Base-by-base conservation (phyloP, 306 rosid species). In the Vachellia collinsii region DNA sequence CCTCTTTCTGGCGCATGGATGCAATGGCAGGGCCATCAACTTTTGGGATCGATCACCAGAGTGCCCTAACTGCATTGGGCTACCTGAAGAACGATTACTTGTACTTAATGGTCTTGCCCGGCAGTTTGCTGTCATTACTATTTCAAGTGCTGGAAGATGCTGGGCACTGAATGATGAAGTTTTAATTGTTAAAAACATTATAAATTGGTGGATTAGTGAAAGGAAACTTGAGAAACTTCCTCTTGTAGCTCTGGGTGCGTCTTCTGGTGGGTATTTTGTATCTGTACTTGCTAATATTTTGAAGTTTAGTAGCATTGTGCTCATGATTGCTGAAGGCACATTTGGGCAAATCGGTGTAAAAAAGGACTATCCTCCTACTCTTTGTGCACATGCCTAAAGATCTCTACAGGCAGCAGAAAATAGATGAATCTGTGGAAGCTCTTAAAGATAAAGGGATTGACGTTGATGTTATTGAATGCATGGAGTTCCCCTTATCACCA, bases 381-480 rank as follows among this genome's bases (percentile, higher is more conserved):
- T 94, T 94, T 50, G 93, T 94, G 69, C 99, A 91, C 87, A 94
- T 94, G 99, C 99, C 95, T 0, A 94, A 92, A 81, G 99, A 94
- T 87, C 62, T 70, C 17, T 17, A 19, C 65, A 88, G 99, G 87
- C 89, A 78, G 84, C 88, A 73, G 76, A 91, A 91, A 85, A 91
- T 94, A 51, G 89, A 83, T 63, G 82, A 85, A 56, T 82, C 86
- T 77, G 62, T 82, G 76, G 77, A 81, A 75, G n/a, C 80, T 85
- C 67, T 94, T 50, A 88, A 86, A 79, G 83, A 82, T 29, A 91
- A 85, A 85, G 93, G 97, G 54, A 80, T 89, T 77, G 92, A 83
- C 64, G 92, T 89, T 76, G 89, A 80, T 63, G 95, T 91, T 88
- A 82, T 94, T 74, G 88, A 91, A 77, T 94, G 97, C 87, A 81